Evolutionary conservation across 441 rosid species (phyloP).

Genomic region (Mallotus japonicus): DNA sequence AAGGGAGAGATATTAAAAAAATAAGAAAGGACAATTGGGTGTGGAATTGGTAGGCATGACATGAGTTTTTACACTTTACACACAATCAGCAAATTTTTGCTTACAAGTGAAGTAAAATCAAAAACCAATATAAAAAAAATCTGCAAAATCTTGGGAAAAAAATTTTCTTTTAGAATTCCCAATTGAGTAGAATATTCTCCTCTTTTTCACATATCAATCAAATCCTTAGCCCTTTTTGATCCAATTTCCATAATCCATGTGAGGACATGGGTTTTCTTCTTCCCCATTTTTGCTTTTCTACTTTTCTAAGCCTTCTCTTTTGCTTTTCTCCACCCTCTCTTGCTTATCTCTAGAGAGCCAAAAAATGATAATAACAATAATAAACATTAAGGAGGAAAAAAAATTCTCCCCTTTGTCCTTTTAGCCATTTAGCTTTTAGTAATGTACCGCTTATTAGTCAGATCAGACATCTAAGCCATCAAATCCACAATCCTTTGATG

Average conservation of each 20-base stretch:
- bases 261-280: conserved; percentile 2
- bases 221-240: not conserved
- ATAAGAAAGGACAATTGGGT: not conserved
- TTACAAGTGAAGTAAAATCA: conserved; percentile 9
- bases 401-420: too few species aligned
- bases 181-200: not conserved
- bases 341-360: not conserved
- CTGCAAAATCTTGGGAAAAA: conserved; percentile 15
- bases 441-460: not conserved
- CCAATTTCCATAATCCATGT: not conserved
- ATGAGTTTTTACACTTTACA: conserved; percentile 13
- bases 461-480: conserved; percentile 72
- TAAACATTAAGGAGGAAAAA: too few species aligned
- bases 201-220: not conserved
- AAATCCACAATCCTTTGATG: conserved; percentile 93
- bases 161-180: not conserved
- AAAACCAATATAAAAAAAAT: not conserved
- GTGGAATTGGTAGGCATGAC: not conserved
- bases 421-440: not conserved
- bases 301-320: conserved; percentile 6
- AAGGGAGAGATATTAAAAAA: too few species aligned
- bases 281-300: not conserved
- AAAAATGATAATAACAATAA: not conserved
- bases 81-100: not conserved
- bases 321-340: conserved; percentile 10